Evolutionary conservation across 306 rosid species (phyloP).

Genomic region (Ceratonia siliqua): DNA sequence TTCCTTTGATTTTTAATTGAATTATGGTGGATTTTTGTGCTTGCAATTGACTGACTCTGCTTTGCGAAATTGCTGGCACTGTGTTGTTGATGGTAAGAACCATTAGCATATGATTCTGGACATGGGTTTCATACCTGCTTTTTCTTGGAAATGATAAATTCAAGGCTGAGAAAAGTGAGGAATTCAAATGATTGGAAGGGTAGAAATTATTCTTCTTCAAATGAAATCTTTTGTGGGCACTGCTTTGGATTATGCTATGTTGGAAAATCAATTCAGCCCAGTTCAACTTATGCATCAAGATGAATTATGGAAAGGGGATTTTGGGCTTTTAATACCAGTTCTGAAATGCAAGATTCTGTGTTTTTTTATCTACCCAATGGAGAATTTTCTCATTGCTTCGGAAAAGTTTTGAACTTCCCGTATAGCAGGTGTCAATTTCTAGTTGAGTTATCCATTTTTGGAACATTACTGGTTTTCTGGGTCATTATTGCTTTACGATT

Average conservation of each 20-base stretch:
- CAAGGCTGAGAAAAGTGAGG: not conserved
- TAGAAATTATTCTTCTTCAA: slow-evolving; percentile 5
- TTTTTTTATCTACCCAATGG: slow-evolving; percentile 14
- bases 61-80: slow-evolving; percentile 30
- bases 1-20: slow-evolving; percentile 36
- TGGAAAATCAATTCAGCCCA: slow-evolving; percentile 29
- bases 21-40: not conserved
- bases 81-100: slow-evolving; percentile 46
- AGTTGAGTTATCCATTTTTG: slow-evolving; percentile 9
- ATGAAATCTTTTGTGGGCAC: slow-evolving; percentile 4
- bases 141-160: slow-evolving; percentile 6
- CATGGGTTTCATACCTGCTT: not conserved
- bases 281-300: not conserved
- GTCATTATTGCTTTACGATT: not conserved
- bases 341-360: slow-evolving; percentile 21
- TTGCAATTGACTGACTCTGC: slow-evolving; percentile 23
- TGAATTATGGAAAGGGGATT: not conserved
- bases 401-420: slow-evolving; percentile 25
- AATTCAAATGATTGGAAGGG: not conserved
- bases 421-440: not conserved
- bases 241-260: slow-evolving; percentile 31
- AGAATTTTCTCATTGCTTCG: slow-evolving; percentile 15
- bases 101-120: slow-evolving; percentile 2
- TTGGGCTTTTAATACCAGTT: slow-evolving; percentile 9
- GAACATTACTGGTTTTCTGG: slow-evolving; percentile 10